Base-by-base conservation (phyloP, 345 rosid species). In the Rhodomyrtus tomentosa region DNA sequence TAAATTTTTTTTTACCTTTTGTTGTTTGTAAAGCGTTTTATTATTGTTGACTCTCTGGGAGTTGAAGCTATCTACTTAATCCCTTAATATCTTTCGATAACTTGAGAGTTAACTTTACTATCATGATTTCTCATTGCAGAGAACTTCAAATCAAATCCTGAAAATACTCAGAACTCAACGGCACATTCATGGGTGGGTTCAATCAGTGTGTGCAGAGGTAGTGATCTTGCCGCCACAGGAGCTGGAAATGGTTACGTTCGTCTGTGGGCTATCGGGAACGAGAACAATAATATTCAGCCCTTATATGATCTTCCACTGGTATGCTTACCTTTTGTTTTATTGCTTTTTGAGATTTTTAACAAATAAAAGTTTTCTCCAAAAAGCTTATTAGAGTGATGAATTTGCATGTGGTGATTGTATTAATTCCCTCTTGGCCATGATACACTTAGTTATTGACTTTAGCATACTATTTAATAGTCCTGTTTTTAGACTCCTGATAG, bases 151-250 rank as follows among this genome's bases (percentile, higher is more conserved):
- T 84, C 68, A 59, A 83, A 76, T 76, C 32, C 83, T 83, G 89
- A 72, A 72, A 87, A 84, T 68, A 54, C 36, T 85, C 82, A 87
- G 84, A 86, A 81, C 84, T 88, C 84, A 29, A 84, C 98, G 83
- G 93, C 91, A 48, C 86, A 83, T 90, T 95, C 98, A 81, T 98
- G 99, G 99, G 98, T 95, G 49, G 92, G 92, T 87, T 94, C 99
- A 73, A 91, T 96, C 16, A 81, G 92, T 86, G 91, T 90, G 42
- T 93, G 97, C 87, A 92, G 97, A 89, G 95, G 96, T 85, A 94
- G 98, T 86, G 98, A 98, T 90, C 95, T 98, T 89, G 98, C 92
- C 21, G 99, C 96, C 83, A 96, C 99, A 79, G 99, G 99, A 85
- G 99, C 99, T 86, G 99, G 99, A 86, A 93, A 92, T 89, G 99